A percentile compares a stretch with the other conserved stretches of the same genome.
These are phyloP conservation scores for Hermanozyma aechmeae DNA, from an alignment of 805 yeast genomes.

Conservation along the genomic window DNA sequence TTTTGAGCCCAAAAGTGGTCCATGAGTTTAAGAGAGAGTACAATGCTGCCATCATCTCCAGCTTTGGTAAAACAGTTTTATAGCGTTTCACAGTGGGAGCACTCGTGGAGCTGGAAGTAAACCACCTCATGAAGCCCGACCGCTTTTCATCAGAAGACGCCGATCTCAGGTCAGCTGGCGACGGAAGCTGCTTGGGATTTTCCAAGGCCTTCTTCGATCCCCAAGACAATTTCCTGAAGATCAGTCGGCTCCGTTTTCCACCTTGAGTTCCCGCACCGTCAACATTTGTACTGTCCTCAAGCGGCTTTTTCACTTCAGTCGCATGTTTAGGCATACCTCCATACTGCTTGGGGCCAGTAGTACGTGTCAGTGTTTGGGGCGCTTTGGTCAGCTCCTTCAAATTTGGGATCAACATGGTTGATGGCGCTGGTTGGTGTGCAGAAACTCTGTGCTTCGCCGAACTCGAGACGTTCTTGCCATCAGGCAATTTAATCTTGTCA, in stretches of 20 bases:
- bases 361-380: neutral
- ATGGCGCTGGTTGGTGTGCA: too few relatives aligned
- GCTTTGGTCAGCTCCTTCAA: neutral
- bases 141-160: slow-evolving; percentile 9
- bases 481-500: slow-evolving; percentile 42
- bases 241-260: slow-evolving; percentile 21
- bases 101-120: slow-evolving; percentile 17
- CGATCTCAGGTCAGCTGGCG: slow-evolving; percentile 18
- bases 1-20: slow-evolving; percentile 61
- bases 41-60: slow-evolving; percentile 57
- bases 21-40: slow-evolving; percentile 55
- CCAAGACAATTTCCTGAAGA: slow-evolving; percentile 45
- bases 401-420: neutral
- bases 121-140: slow-evolving; percentile 26
- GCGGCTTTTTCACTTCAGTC: slow-evolving; percentile 15
- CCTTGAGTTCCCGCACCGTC: slow-evolving; percentile 5
- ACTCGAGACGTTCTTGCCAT: slow-evolving; percentile 15
- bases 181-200: slow-evolving; percentile 10
- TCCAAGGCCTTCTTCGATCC: slow-evolving; percentile 33
- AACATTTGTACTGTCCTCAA: slow-evolving; percentile 26
- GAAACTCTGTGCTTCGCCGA: too few relatives aligned
- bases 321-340: too few relatives aligned
- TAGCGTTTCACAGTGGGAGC: slow-evolving; percentile 24
- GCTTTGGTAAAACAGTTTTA: slow-evolving; percentile 33
- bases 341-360: too few relatives aligned